These are phyloP conservation scores for Eragrostis nindensis DNA, from an alignment of 176 grass and related monocot species.

Conservation along the genomic window DNA sequence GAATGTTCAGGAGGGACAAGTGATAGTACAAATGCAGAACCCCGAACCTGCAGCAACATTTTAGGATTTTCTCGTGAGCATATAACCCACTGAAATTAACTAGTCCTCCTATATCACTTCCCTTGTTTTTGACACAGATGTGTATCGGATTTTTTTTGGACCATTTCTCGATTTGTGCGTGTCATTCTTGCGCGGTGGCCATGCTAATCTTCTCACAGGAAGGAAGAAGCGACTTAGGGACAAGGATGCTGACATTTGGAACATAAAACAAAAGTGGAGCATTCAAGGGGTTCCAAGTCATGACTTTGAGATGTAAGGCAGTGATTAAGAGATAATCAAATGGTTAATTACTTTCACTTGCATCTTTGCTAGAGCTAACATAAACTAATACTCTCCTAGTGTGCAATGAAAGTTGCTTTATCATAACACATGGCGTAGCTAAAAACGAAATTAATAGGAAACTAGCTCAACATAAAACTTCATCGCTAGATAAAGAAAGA, in stretches of 20 bases:
- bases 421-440: conserved; percentile 30
- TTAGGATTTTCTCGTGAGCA: no score
- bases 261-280: neutral
- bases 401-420: neutral
- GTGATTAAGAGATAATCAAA: conserved; percentile 5
- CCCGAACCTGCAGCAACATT: no score
- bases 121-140: neutral
- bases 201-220: no score
- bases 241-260: conserved; percentile 7
- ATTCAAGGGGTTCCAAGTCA: neutral
- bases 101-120: neutral
- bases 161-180: no score
- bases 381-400: neutral
- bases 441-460: neutral
- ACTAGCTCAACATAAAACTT: neutral
- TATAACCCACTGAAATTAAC: no score
- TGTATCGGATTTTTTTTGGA: neutral
- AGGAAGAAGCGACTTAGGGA: neutral
- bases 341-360: neutral
- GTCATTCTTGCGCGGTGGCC: no score
- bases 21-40: neutral
- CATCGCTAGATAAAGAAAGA: neutral
- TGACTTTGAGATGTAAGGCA: conserved; percentile 26
- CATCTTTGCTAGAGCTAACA: neutral
- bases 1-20: neutral